Evolutionary conservation across 2,329 filamentous ascomycete species (phyloP), one percentile per base, ranked within the genome.

Genomic region (Claviceps purpurea): DNA sequence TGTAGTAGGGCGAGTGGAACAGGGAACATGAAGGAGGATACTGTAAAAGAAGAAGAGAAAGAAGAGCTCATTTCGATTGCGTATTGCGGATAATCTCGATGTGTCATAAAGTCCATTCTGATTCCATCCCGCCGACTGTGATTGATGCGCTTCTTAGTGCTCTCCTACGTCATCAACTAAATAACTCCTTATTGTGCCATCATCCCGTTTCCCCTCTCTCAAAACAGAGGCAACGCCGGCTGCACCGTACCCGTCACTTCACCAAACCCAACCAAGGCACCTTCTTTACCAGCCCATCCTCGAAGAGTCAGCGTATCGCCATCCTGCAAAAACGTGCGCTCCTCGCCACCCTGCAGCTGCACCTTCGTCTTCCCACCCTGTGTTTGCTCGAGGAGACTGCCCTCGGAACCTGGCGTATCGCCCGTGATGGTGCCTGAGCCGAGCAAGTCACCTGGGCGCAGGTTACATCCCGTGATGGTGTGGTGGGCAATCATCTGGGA

Each of bases 401-500:
- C 87, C 56, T 82, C 72, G 6, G 79, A 78, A 11, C 85, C 85
- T 5, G 67, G 44, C 55, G 82, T 72, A 5, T 78, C 76, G 5
- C 87, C 87, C 0, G 69, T 71, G 57, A 93, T 90, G 0, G 87
- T 93, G 7, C 87, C 87, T 0, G 82, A 87, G 2, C 87, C 87
- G 1, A 94, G 68, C 44, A 93, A 64, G 61, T 94, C 87, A 45
- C 87, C 87, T 0, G 82, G 75, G 5, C 80, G 77, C 68, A 93
- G 75, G 7, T 83, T 81, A 65, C 87, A 93, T 6, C 87, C 87
- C 0, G 82, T 85, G 53, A 88, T 77, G 2, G 84, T 83, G 65
- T 93, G 87, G 66, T 93, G 87, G 0, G 87, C 78, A 38, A 93
- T 71, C 86, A 91, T 90, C 63, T 93, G 88, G 0, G 85, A 77